These are phyloP conservation scores for Rhipidocladum racemiflorum DNA, from an alignment of 176 grass and related monocot genomes.

Conservation along the genomic window DNA sequence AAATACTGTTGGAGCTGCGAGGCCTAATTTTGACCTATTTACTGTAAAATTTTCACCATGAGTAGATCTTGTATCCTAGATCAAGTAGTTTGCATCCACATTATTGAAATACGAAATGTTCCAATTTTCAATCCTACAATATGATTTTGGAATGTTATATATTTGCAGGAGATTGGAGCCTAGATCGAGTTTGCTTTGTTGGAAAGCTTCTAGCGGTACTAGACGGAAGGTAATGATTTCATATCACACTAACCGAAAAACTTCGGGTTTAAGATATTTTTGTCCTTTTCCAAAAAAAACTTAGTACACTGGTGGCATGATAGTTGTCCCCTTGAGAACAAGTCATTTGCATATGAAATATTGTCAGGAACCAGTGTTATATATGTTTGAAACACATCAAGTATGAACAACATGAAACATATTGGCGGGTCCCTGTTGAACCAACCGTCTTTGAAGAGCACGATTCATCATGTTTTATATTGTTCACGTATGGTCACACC, in stretches of 20 bases:
- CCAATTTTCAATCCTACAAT: slow-evolving; percentile 15
- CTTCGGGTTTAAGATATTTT: neutral
- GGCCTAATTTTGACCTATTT: neutral
- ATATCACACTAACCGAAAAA: neutral
- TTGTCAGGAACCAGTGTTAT: slow-evolving; percentile 6
- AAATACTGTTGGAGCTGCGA: neutral
- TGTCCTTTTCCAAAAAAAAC: neutral
- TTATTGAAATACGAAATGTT: neutral
- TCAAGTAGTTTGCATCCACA: neutral
- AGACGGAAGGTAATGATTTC: slow-evolving; percentile 60
- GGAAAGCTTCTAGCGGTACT: slow-evolving; percentile 53
- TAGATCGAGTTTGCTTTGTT: slow-evolving; percentile 69
- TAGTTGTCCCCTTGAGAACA: neutral
- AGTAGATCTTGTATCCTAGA: neutral
- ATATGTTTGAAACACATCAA: slow-evolving; percentile 1
- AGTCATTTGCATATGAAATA: neutral
- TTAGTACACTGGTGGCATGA: neutral
- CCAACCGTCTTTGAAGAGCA: neutral
- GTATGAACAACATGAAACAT: neutral
- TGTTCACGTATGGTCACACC: neutral
- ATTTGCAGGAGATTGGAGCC: slow-evolving; percentile 85
- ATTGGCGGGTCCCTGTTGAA: neutral
- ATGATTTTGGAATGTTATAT: slow-evolving; percentile 14
- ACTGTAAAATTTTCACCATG: neutral
- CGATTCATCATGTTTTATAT: neutral